Base-by-base conservation (phyloP, 2,329 filamentous ascomycete genomes). In the Aspergillus piperis region DNA sequence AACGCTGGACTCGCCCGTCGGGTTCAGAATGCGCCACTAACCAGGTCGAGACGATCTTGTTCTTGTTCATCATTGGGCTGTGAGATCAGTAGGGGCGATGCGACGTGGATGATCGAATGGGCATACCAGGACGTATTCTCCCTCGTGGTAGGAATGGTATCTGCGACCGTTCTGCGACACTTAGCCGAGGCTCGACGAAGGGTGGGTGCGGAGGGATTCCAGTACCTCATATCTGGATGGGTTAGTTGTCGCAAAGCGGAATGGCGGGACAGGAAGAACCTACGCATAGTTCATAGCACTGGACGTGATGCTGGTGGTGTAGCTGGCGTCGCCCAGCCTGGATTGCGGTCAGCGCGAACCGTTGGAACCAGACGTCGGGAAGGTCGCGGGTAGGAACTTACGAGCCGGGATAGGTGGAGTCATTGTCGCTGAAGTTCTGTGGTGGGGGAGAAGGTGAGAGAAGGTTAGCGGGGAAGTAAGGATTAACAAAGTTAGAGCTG, bases 21-120 rank as follows among this genome's bases (percentile, higher is more conserved):
- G 21, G 30, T 25, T 8, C 17, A 44, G 8, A 8, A n/a, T 17
- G 19, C 2, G 52, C 41, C 42, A 68, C 68, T 65, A 53, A 72
- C 67, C 62, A 73, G 61, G 66, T 74, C 72, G n/a, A 74, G 63
- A 36, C 73, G 71, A 58, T 74, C 71, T 63, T 74, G 71, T 63
- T 75, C 73, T 66, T 64, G 67, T 54, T 75, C 72, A 50, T 75
- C 73, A 55, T 75, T 75, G 42, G 72, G 72, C 66, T 70, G 52
- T n/a, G 13, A 21, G 25, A 55, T 55, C 53, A 55, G 53, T 32
- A 13, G 27, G 15, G 13, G 32, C 32, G 23, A 32, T 8, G 57
- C 27, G 55, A 51, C 50, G 15, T 3, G 38, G 13, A 7, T 10
- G 30, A 47, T 17, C 30, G 51, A n/a, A 36, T 17, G 23, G 25